These are phyloP conservation scores for Candida vartiovaarae DNA, from an alignment of 805 yeast genomes.

Conservation along the genomic window DNA sequence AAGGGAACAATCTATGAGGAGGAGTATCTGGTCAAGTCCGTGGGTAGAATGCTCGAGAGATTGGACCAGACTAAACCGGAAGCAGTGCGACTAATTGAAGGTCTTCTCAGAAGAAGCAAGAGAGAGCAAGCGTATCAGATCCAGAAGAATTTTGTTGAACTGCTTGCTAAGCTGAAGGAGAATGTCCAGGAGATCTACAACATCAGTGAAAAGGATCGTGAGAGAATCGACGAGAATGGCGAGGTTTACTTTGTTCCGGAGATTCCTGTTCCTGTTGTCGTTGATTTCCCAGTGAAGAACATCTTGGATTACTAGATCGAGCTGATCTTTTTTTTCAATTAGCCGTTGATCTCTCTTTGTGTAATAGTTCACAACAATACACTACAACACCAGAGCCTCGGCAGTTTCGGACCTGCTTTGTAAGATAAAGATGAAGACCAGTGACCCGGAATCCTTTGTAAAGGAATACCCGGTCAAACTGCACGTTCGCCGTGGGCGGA, in stretches of 20 bases:
- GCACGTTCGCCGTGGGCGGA: too few relatives aligned
- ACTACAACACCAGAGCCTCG: too few relatives aligned
- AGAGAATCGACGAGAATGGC: conserved; percentile 85
- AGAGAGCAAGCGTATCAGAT: conserved; percentile 77
- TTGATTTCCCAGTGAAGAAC: conserved; percentile 51
- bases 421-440: too few relatives aligned
- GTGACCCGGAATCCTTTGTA: too few relatives aligned
- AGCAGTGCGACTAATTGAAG: conserved; percentile 66
- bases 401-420: too few relatives aligned
- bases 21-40: conserved; percentile 83
- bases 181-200: conserved; percentile 69
- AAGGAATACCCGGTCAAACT: too few relatives aligned
- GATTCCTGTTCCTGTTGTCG: conserved; percentile 62
- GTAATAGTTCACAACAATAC: too few relatives aligned
- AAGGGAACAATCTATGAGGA: conserved; percentile 97
- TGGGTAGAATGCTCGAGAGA: conserved; percentile 83
- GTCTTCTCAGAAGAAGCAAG: conserved; percentile 63
- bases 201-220: conserved; percentile 80
- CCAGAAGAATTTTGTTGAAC: conserved; percentile 57
- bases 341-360: too few relatives aligned
- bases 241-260: conserved; percentile 71
- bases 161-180: conserved; percentile 48
- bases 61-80: conserved; percentile 68
- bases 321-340: too few relatives aligned
- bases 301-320: conserved; percentile 47